Percentiles rank a stretch among this genome's conserved stretches.
Conservation (phyloP, 2,329 filamentous ascomycete species). For the Penicillium sp. region DNA sequence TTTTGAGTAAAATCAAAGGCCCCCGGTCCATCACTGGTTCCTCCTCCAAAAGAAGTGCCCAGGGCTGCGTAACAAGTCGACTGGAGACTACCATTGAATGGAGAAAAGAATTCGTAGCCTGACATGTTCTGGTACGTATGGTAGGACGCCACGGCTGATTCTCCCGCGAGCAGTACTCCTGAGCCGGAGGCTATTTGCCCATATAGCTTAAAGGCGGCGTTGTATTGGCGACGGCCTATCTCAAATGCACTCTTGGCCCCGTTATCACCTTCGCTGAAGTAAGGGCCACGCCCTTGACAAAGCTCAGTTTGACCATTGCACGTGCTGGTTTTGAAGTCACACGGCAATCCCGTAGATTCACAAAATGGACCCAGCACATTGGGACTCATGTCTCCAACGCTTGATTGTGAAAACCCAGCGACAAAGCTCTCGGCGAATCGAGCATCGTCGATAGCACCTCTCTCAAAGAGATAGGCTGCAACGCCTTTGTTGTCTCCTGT, state of each 20-base stretch:
- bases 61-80: background rate
- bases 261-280: background rate
- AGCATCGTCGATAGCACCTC: background rate
- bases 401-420: background rate
- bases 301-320: background rate
- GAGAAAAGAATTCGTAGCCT: background rate
- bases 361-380: background rate
- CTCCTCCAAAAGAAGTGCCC: background rate
- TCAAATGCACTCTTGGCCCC: background rate
- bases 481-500: background rate
- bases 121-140: background rate
- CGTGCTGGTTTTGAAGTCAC: background rate
- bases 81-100: background rate
- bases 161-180: background rate
- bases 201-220: background rate
- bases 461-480: background rate
- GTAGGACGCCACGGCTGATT: background rate
- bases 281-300: background rate
- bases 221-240: background rate
- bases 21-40: background rate
- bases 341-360: background rate
- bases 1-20: background rate
- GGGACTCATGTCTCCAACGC: background rate
- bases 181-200: background rate
- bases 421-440: background rate